Evolutionary conservation across 768 basidiomycete genomes (phyloP).

Genomic region (Tylopilus felleus): DNA sequence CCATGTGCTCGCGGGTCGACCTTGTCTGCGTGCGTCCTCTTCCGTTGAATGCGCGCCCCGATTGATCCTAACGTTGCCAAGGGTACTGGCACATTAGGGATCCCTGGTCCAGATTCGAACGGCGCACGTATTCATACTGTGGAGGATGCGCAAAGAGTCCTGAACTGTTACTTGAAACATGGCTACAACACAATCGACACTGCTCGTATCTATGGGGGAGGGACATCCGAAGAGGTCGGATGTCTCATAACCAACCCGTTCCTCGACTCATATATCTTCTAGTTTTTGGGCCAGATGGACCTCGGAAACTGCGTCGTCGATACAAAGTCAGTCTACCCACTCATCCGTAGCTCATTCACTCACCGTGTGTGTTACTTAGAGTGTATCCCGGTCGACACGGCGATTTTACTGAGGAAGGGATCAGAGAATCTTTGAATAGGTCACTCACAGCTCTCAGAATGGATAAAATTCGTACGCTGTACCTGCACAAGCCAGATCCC

Average conservation of each 20-base stretch:
- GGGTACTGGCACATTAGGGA: constrained; percentile 22
- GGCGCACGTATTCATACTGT: constrained; percentile 21
- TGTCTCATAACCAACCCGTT: background rate
- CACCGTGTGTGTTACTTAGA: background rate
- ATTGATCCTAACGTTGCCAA: constrained; percentile 1
- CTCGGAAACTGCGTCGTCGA: constrained; percentile 11
- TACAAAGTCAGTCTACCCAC: constrained; percentile 13
- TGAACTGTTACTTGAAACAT: constrained; percentile 12
- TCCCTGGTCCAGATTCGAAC: constrained; percentile 15
- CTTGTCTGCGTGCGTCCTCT: constrained; percentile 11
- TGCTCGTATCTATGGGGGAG: constrained; percentile 20
- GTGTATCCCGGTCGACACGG: constrained; percentile 6
- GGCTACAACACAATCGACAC: constrained; percentile 24
- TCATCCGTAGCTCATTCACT: background rate
- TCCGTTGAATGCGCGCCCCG: background rate
- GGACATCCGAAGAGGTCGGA: constrained; percentile 23
- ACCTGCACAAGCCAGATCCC: constrained; percentile 47
- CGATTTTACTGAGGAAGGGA: constrained; percentile 3
- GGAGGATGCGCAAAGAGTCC: constrained; percentile 11
- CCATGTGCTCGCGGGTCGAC: constrained; percentile 7
- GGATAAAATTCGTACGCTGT: constrained; percentile 22
- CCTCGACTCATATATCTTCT: background rate
- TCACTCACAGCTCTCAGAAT: constrained; percentile 11
- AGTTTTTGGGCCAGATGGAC: constrained; percentile 18
- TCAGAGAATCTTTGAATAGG: constrained; percentile 13